Evolutionary conservation across 2,329 filamentous ascomycete genomes (phyloP), one percentile per base, ranked within the genome.

Genomic region (Sclerotinia subarctica): DNA sequence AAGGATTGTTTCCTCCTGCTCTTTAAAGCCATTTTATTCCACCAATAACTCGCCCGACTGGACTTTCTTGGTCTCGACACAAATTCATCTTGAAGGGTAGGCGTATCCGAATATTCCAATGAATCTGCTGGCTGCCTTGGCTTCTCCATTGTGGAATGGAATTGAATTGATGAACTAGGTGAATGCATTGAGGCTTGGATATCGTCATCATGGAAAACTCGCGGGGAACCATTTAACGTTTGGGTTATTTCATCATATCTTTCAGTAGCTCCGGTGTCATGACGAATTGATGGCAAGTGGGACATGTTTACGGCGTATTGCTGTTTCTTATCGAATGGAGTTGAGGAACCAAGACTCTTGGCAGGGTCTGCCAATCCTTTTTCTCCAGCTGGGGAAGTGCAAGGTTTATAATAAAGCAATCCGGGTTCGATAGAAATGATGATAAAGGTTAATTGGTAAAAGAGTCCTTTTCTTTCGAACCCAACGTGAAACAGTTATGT

Each of bases 31-130:
- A 68, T 57, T 32, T 35, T 68, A 19, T 64, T 32, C 60, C 60
- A 64, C 35, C 68, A 57, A 69, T 57, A 64, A n/a, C 68, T 63
- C 2, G 53, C 7, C 26, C 65, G 64, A 0, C 69, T 49, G 0
- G 69, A 69, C 64, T 69, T 71, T n/a, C 52, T 58, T 26, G 32
- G 38, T 26, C 17, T 42, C 17, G 47, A 51, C 15, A 17, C 24
- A 51, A 72, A 69, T 17, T 44, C 70, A 72, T 71, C 68, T 52
- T 68, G 69, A 4, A 71, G 24, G 17, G 62, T 62, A 17, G 58
- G 53, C 24, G 65, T n/a, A 52, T 72, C 63, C n/a, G 32, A 64
- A 53, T 69, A 70, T 51, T 73, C 67, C 38, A 66, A 66, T 38
- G 46, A 66, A 29, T 32, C 29, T 44, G 19, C 8, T 24, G 29